A percentile compares a stretch with the other conserved stretches of the same genome.
These are phyloP conservation scores for Fusarium veterinarium DNA, from an alignment of 2,329 filamentous ascomycete genomes.

Conservation along the genomic window DNA sequence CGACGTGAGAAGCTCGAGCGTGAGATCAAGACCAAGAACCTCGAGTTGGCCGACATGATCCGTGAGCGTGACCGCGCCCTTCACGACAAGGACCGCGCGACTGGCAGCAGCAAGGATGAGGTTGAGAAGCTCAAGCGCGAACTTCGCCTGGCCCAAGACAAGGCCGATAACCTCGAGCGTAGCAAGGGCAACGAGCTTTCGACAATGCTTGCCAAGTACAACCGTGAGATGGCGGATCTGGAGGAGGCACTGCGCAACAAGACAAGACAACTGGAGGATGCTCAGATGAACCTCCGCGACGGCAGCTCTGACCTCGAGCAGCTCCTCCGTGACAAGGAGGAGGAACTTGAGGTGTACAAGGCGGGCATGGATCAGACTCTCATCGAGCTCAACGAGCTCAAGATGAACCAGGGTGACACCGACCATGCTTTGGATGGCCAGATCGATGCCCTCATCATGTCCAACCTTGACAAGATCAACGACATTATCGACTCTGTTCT, in stretches of 20 bases:
- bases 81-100: slow-evolving; percentile 90
- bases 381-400: slow-evolving; percentile 90
- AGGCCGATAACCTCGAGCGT: slow-evolving; percentile 90
- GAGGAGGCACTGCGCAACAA: slow-evolving; percentile 93
- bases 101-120: slow-evolving; percentile 90
- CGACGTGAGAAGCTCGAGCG: slow-evolving; percentile 93
- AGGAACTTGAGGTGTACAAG: slow-evolving; percentile 98
- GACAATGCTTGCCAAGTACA: slow-evolving; percentile 93
- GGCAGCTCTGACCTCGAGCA: slow-evolving; percentile 88
- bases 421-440: slow-evolving; percentile 88
- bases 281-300: slow-evolving; percentile 80
- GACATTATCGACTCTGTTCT: slow-evolving; percentile 97
- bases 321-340: slow-evolving; percentile 91
- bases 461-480: slow-evolving; percentile 92
- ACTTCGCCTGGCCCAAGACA: slow-evolving; percentile 89
- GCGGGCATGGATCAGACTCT: slow-evolving; percentile 97
- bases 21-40: slow-evolving; percentile 98
- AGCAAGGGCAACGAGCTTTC: slow-evolving; percentile 96
- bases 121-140: slow-evolving; percentile 94
- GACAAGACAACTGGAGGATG: slow-evolving; percentile 85
- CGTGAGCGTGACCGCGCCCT: slow-evolving; percentile 92
- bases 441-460: slow-evolving; percentile 87
- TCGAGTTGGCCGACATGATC: slow-evolving; percentile 99
- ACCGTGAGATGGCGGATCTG: slow-evolving; percentile 95
- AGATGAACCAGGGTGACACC: slow-evolving; percentile 77